Percentiles rank a stretch among this genome's conserved stretches.
Conservation (phyloP, 495 filamentous ascomycete genomes). For the Lindgomyces ingoldianus region DNA sequence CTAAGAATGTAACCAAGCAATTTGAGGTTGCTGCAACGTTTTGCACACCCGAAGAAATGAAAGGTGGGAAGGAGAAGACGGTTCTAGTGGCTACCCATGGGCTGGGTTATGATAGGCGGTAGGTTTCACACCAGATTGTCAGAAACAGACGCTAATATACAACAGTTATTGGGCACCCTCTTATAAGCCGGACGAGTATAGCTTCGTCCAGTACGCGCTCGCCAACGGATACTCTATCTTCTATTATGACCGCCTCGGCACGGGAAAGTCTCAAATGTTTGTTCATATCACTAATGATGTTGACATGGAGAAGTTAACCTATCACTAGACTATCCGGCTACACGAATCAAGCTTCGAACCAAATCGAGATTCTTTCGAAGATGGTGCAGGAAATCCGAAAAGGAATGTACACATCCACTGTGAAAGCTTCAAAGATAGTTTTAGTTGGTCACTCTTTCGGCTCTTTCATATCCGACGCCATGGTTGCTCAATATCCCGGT, state of each 20-base stretch:
- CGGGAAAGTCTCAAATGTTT: conserved; percentile 25
- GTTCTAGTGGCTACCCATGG: conserved; percentile 36
- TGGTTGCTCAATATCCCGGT: conserved; percentile 13
- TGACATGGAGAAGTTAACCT: background rate
- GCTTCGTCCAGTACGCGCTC: conserved; percentile 29
- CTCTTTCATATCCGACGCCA: conserved; percentile 11
- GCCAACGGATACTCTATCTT: conserved; percentile 36
- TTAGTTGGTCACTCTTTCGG: conserved; percentile 38
- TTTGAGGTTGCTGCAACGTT: conserved; percentile 28
- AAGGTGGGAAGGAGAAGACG: conserved; percentile 25
- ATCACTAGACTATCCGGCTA: conserved; percentile 24
- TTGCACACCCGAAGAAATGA: conserved; percentile 23
- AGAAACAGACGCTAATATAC: background rate
- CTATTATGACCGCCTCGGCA: conserved; percentile 38
- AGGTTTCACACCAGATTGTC: background rate
- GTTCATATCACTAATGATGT: no score
- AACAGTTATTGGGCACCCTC: conserved; percentile 35
- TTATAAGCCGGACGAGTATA: conserved; percentile 29
- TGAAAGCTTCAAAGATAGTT: conserved; percentile 26
- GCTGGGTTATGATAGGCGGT: conserved; percentile 32
- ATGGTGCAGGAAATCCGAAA: conserved; percentile 12
- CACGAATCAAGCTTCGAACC: conserved; percentile 18
- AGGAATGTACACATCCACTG: conserved; percentile 21
- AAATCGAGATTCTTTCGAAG: conserved; percentile 11
- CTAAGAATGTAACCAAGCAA: conserved; percentile 18